These are phyloP conservation scores for Clonostachys chloroleuca DNA, from an alignment of 2,329 filamentous ascomycete species.

Conservation along the genomic window DNA sequence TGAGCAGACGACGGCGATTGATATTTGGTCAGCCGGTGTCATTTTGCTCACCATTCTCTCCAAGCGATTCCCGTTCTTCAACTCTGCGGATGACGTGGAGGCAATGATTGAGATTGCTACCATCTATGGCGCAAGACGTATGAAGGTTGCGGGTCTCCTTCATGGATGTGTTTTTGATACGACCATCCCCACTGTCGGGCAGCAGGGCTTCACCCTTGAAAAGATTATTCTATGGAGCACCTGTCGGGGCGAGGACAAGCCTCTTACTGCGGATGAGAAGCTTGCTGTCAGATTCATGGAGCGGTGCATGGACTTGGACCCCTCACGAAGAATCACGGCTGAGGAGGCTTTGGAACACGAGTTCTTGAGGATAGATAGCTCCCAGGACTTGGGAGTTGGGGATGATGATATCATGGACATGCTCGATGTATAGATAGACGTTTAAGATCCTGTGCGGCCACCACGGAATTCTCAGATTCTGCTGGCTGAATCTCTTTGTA, in stretches of 20 bases:
- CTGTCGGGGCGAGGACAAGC: constrained; percentile 59
- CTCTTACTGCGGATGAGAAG: constrained; percentile 62
- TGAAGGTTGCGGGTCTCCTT: constrained; percentile 76
- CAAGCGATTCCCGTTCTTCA: constrained; percentile 95
- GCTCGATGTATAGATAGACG: constrained; percentile 10
- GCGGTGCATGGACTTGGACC: constrained; percentile 72
- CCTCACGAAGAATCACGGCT: constrained; percentile 68
- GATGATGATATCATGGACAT: constrained; percentile 49
- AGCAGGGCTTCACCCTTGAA: constrained; percentile 80
- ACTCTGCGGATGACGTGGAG: constrained; percentile 96
- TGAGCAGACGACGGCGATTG: constrained; percentile 87
- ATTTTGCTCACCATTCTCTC: constrained; percentile 93
- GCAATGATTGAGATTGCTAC: constrained; percentile 96
- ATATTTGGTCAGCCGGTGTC: constrained; percentile 97
- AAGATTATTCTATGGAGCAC: constrained; percentile 97
- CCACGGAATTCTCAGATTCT: no score
- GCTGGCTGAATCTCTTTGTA: no score
- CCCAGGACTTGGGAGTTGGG: constrained; percentile 14
- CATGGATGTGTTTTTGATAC: constrained; percentile 93
- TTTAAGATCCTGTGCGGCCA: no score
- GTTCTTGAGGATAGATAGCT: constrained; percentile 45
- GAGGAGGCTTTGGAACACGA: constrained; percentile 69
- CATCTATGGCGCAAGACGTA: constrained; percentile 81
- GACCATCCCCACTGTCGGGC: constrained; percentile 84
- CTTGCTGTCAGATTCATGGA: constrained; percentile 69